These are phyloP conservation scores for Cladosporium sp. DNA, from an alignment of 2,329 filamentous ascomycete species.

Conservation along the genomic window DNA sequence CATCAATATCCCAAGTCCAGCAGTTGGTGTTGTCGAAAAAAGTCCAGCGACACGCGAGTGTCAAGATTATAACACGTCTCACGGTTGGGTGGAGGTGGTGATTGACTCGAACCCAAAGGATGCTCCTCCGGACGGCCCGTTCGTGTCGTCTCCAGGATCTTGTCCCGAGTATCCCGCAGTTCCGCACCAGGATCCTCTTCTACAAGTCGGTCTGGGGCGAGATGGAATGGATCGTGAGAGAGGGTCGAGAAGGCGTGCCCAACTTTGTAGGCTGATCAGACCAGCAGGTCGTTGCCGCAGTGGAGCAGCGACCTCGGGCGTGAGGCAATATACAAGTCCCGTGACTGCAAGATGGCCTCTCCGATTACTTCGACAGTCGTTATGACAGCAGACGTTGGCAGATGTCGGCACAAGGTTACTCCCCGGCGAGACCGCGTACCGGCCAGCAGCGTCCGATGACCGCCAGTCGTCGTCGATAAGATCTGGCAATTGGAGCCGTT, in stretches of 20 bases:
- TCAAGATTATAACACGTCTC: slow-evolving; percentile 4
- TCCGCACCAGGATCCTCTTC: slow-evolving; percentile 11
- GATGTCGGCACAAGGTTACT: slow-evolving; percentile 19
- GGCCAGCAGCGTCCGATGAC: slow-evolving; percentile 11
- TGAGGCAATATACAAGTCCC: slow-evolving; percentile 6
- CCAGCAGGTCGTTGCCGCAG: slow-evolving; percentile 19
- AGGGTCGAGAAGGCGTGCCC: background rate
- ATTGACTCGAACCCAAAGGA: slow-evolving; percentile 17
- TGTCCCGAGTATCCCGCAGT: slow-evolving; percentile 13
- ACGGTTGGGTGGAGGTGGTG: slow-evolving; percentile 2
- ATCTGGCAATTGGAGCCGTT: slow-evolving; percentile 13
- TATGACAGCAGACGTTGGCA: slow-evolving; percentile 16
- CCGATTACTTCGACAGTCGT: background rate
- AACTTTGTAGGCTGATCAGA: slow-evolving; percentile 13
- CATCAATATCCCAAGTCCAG: background rate
- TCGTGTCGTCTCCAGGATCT: slow-evolving; percentile 16
- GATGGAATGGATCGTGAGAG: background rate
- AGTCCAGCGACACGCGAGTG: slow-evolving; percentile 3
- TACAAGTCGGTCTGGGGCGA: slow-evolving; percentile 2
- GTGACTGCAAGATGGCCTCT: slow-evolving; percentile 11
- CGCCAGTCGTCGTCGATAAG: slow-evolving; percentile 7
- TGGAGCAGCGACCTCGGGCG: slow-evolving; percentile 13
- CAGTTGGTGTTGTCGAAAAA: background rate
- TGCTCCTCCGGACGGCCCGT: slow-evolving; percentile 17
- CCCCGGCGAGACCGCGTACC: slow-evolving; percentile 17